Base-by-base conservation (phyloP, 208 protist genomes). In the Acanthamoeba healyi region DNA sequence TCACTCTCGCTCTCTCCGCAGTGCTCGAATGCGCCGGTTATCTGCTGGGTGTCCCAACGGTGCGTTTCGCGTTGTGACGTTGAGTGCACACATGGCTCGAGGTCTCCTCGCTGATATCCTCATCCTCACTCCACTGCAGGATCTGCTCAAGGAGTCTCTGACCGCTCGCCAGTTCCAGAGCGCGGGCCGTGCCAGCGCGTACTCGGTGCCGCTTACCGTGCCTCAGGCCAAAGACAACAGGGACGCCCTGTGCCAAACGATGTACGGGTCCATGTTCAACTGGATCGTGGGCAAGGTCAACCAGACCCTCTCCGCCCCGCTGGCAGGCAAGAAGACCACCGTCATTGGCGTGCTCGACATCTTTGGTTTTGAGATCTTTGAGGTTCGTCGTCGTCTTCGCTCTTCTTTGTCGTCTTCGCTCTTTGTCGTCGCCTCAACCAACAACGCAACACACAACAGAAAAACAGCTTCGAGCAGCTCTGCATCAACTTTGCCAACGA, bases 401-500 rank as follows among this genome's bases (percentile, higher is more conserved):
- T 77, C 17, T 77, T 77, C 17, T 22, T 77, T 22, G 26, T 82
- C 42, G 19, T 29, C 2, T 51, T 81, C 14, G 24, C 10, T 24
- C 17, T 4, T 81, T 49, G 19, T 81, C 26, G 24, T 81, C 19
- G 24, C 19, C 2, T 24, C 26, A 17, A 77, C 32, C 10, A 40
- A 22, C 15, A 22, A 22, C 17, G 15, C 12, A 38, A 36, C 26
- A 10, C 42, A 36, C 22, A 88, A 88, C 22, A 88, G 34, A 98
- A 98, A 56, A 99, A 99, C 95, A 97, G 97, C 38, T 99, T 99
- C 93, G 99, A 99, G 38, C 99, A 99, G 96, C 99, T 99, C 42
- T 99, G 99, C 97, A 99, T 99, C 96, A 99, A 99, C 97, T 99
- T 99, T 95, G 67, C 99, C 58, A 99, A 99, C 94, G 99, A 99